Percentiles rank a stretch among this genome's conserved stretches.
These are phyloP conservation scores for Colletotrichum costaricense DNA, from an alignment of 2,329 filamentous ascomycete species.

Conservation along the genomic window DNA sequence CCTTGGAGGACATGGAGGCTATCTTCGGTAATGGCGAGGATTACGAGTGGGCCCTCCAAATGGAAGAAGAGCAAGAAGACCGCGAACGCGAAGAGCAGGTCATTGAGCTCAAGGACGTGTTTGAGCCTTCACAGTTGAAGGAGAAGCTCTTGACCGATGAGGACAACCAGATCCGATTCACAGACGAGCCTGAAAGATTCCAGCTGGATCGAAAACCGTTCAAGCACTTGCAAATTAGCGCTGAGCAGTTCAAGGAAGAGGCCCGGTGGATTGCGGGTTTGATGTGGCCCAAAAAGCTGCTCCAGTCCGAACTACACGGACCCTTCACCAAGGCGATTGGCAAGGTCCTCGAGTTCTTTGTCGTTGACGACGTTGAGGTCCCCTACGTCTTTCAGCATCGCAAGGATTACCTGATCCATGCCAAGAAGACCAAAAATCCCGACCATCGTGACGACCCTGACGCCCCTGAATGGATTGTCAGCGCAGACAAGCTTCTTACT, in stretches of 20 bases:
- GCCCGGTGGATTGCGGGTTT: slow-evolving; percentile 91
- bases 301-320: slow-evolving; percentile 77
- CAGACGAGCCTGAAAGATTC: slow-evolving; percentile 93
- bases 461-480: slow-evolving; percentile 77
- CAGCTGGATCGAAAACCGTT: slow-evolving; percentile 92
- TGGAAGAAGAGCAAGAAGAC: slow-evolving; percentile 88
- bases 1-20: slow-evolving; percentile 91
- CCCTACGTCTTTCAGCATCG: slow-evolving; percentile 98
- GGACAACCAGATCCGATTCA: slow-evolving; percentile 89
- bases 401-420: slow-evolving; percentile 96
- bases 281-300: slow-evolving; percentile 87
- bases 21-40: slow-evolving; percentile 95
- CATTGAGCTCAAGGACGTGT: slow-evolving; percentile 96
- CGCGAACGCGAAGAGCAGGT: slow-evolving; percentile 83
- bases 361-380: slow-evolving; percentile 93
- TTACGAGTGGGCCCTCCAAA: slow-evolving; percentile 92
- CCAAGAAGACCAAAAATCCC: slow-evolving; percentile 74
- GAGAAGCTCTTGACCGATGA: slow-evolving; percentile 97
- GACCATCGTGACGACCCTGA: slow-evolving; percentile 74
- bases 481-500: slow-evolving; percentile 87
- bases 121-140: slow-evolving; percentile 93
- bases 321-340: slow-evolving; percentile 90
- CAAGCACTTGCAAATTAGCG: slow-evolving; percentile 81
- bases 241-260: slow-evolving; percentile 91
- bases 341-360: slow-evolving; percentile 95